A percentile compares a stretch with the other conserved stretches of the same genome.
Conservation (phyloP, 1,139 yeast species). For the Hansenula lynferdii region DNA sequence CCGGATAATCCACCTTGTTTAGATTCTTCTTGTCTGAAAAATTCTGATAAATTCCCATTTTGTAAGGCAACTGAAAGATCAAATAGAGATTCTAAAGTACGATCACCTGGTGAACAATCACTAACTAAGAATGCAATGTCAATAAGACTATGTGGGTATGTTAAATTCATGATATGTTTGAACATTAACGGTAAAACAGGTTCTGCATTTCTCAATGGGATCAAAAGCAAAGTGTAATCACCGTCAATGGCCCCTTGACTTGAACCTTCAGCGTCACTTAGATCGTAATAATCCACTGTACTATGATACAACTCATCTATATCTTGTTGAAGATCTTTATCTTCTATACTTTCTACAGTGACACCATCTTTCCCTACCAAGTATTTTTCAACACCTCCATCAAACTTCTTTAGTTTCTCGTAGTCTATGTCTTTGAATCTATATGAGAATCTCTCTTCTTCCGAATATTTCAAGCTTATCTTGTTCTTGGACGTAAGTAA, state of each 20-base stretch:
- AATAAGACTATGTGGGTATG: slow-evolving; percentile 76
- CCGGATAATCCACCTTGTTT: slow-evolving; percentile 34
- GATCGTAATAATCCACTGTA: slow-evolving; percentile 56
- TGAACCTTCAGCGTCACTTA: slow-evolving; percentile 52
- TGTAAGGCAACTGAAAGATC: slow-evolving; percentile 65
- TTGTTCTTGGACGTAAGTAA: background rate
- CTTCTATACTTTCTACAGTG: slow-evolving; percentile 11
- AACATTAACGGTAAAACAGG: slow-evolving; percentile 77
- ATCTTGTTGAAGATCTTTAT: slow-evolving; percentile 11
- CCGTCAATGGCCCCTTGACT: slow-evolving; percentile 48
- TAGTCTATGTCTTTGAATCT: slow-evolving; percentile 29
- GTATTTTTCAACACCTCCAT: slow-evolving; percentile 31
- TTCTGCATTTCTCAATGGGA: slow-evolving; percentile 83
- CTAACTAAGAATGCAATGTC: slow-evolving; percentile 84
- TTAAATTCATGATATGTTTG: slow-evolving; percentile 77
- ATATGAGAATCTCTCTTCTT: slow-evolving; percentile 28
- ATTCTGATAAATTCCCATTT: slow-evolving; percentile 56
- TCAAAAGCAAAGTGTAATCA: slow-evolving; percentile 64
- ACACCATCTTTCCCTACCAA: slow-evolving; percentile 27
- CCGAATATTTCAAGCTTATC: slow-evolving; percentile 9
- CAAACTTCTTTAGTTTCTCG: slow-evolving; percentile 26
- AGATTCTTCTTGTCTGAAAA: slow-evolving; percentile 39
- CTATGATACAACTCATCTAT: slow-evolving; percentile 20
- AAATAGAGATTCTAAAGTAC: slow-evolving; percentile 62
- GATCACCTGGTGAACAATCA: slow-evolving; percentile 65